phyloP scores from a whole-genome alignment of 2,329 filamentous ascomycete species.

The Aspergillus arachidicola region DNA sequence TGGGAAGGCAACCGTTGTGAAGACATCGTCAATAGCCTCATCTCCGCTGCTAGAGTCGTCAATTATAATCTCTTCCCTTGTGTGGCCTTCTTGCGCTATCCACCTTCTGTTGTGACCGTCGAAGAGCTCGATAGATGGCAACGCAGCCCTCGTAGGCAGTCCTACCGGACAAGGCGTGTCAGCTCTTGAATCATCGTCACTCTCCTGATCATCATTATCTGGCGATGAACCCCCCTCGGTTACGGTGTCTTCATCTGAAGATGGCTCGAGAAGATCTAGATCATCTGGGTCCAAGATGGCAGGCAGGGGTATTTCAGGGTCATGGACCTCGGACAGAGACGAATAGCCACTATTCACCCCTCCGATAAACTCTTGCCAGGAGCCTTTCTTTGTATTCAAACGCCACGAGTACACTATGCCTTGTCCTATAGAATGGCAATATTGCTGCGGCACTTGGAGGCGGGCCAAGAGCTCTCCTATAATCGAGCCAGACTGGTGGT shows the following conservation, averaged over 20 bases:
- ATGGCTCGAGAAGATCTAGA: not conserved
- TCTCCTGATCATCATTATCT: not conserved
- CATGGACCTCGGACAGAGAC: not conserved
- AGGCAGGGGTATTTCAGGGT: not conserved
- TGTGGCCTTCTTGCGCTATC: not conserved
- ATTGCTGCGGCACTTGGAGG: conserved; percentile 24
- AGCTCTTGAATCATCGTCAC: not conserved
- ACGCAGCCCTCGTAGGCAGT: not conserved
- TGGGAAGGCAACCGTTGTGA: not conserved
- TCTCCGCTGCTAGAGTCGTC: not conserved
- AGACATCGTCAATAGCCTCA: not conserved
- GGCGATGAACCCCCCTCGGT: not conserved
- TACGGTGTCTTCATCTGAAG: not conserved
- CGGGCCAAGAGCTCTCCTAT: conserved; percentile 27
- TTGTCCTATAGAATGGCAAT: conserved; percentile 25
- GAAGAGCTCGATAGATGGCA: not conserved
- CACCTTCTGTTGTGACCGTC: not conserved
- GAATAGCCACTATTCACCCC: conserved; percentile 18
- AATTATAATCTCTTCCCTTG: not conserved
- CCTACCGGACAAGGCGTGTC: not conserved
- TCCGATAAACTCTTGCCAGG: conserved; percentile 16
- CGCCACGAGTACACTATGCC: conserved; percentile 27
- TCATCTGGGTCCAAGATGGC: too few species aligned
- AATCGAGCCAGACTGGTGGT: conserved; percentile 20
- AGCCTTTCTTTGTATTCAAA: conserved; percentile 13